These are phyloP conservation scores for Candida mattraensis DNA, from an alignment of 805 yeast genomes.

Conservation along the genomic window DNA sequence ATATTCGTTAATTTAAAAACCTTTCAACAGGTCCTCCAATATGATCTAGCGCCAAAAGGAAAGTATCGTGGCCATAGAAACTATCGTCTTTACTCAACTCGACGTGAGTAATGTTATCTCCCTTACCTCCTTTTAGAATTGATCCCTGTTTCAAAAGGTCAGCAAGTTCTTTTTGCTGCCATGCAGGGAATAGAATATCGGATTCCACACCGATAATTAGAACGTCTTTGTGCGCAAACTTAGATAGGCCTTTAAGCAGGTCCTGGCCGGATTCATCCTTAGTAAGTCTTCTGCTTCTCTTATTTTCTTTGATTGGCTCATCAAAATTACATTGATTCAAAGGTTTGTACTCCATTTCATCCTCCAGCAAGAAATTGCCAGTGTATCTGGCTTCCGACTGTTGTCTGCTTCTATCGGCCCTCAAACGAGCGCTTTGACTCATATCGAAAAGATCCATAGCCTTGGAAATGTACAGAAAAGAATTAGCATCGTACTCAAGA, in stretches of 20 bases:
- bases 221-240: conserved; percentile 61
- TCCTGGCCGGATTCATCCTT: conserved; percentile 61
- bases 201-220: conserved; percentile 90
- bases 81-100: conserved; percentile 78
- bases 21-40: conserved; percentile 73
- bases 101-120: conserved; percentile 51
- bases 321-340: conserved; percentile 38
- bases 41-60: conserved; percentile 72
- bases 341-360: conserved; percentile 31
- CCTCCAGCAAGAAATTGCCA: conserved; percentile 25
- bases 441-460: conserved; percentile 95
- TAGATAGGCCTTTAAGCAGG: conserved; percentile 61
- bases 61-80: conserved; percentile 90
- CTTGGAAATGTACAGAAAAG: conserved; percentile 81
- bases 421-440: conserved; percentile 47
- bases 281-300: conserved; percentile 44
- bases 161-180: conserved; percentile 89
- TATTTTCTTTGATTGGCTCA: conserved; percentile 55
- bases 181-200: conserved; percentile 86
- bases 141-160: conserved; percentile 48
- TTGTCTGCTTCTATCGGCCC: conserved; percentile 43
- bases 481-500: conserved; percentile 86
- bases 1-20: conserved; percentile 46
- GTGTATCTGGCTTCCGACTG: conserved; percentile 36
- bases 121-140: conserved; percentile 35